Evolutionary conservation across 345 rosid genomes (phyloP).

Genomic region (Gossypium arboreum): DNA sequence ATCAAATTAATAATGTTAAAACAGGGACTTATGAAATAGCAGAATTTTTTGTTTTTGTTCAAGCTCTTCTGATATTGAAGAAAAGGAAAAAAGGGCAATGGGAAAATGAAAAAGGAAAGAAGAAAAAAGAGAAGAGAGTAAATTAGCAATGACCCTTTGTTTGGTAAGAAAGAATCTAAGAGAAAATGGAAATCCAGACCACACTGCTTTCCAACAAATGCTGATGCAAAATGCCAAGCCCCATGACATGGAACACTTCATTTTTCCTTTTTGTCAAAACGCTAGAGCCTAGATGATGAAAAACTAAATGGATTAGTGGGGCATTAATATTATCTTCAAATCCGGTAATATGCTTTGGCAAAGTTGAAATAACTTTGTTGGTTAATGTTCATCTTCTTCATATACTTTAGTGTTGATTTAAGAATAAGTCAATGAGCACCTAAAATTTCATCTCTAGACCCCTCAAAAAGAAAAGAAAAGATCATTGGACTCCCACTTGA

Average conservation of each 20-base stretch:
- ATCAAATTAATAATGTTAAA: background rate
- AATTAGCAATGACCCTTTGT: background rate
- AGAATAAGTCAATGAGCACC: slow-evolving; percentile 1
- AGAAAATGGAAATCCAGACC: slow-evolving; percentile 9
- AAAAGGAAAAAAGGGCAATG: background rate
- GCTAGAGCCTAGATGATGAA: background rate
- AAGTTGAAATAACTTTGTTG: background rate
- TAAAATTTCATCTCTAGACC: background rate
- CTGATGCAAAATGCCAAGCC: slow-evolving; percentile 3
- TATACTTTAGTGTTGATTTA: background rate
- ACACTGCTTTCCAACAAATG: background rate
- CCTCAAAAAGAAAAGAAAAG: background rate
- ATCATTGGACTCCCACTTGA: background rate
- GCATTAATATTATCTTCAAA: background rate
- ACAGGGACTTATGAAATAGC: background rate
- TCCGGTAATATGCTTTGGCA: background rate
- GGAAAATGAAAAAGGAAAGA: background rate
- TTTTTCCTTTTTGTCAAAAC: background rate
- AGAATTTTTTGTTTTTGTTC: too few species aligned
- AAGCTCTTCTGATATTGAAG: background rate
- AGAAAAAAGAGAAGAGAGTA: background rate
- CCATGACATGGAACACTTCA: background rate
- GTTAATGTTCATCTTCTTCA: background rate
- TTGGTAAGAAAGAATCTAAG: background rate
- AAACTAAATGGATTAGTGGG: background rate